Conservation (phyloP, 257 asterid species). For the Forsythia viridissima region DNA sequence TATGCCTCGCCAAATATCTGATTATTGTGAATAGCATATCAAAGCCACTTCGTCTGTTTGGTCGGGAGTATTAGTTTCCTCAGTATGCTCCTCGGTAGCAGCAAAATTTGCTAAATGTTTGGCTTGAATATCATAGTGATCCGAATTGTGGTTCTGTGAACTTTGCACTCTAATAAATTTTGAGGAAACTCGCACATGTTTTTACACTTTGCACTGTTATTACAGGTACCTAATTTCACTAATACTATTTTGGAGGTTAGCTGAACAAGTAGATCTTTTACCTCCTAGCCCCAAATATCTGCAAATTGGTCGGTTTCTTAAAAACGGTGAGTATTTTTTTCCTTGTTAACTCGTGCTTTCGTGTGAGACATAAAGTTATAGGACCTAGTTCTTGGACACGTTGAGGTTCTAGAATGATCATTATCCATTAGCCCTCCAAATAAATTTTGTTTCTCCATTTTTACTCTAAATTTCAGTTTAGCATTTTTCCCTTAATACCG, state of each 20-base stretch:
- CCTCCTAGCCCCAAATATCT: slow-evolving; percentile 61
- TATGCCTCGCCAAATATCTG: not conserved
- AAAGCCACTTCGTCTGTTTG: not conserved
- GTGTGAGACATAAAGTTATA: not conserved
- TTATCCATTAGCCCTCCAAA: not conserved
- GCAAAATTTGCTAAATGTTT: not conserved
- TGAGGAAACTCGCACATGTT: not conserved
- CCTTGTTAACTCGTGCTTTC: not conserved
- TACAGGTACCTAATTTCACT: slow-evolving; percentile 70
- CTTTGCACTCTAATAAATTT: not conserved
- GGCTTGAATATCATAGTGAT: not conserved
- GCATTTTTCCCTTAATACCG: not conserved
- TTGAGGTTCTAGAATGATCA: not conserved
- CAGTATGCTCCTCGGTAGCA: not conserved
- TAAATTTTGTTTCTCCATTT: not conserved
- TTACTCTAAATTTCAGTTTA: not conserved
- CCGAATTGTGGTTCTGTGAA: not conserved
- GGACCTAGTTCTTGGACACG: not conserved
- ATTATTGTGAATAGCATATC: not conserved
- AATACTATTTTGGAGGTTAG: slow-evolving; percentile 63
- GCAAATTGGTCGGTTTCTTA: slow-evolving; percentile 67
- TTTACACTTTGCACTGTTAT: slow-evolving; percentile 1
- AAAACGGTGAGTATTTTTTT: slow-evolving; percentile 32
- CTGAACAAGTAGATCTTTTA: slow-evolving; percentile 51
- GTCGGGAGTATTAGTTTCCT: not conserved